Evolutionary conservation across 257 asterid genomes (phyloP).

Genomic region (Gardenia jasminoides): DNA sequence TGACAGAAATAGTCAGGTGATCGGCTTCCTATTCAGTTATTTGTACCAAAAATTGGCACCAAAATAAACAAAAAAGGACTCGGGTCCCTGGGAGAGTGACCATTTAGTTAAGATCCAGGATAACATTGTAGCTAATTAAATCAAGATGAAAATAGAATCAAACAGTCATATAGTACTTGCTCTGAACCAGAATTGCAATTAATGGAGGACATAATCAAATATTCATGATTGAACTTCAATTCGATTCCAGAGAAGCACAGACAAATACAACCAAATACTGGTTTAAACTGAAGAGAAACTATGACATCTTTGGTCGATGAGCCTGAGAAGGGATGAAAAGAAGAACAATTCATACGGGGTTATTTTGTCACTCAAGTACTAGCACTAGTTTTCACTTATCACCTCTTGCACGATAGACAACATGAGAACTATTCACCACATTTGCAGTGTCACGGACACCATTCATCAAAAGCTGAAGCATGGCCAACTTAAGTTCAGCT

Average conservation of each 20-base stretch:
- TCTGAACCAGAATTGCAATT: neutral
- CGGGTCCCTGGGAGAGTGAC: too few species aligned
- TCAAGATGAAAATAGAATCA: too few species aligned
- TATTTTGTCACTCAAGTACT: neutral
- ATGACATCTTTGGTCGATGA: neutral
- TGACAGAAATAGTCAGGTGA: too few species aligned
- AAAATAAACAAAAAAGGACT: too few species aligned
- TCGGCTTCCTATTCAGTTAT: too few species aligned
- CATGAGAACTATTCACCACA: neutral
- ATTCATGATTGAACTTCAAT: neutral
- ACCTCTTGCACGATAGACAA: neutral
- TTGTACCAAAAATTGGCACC: too few species aligned
- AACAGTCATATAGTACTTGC: neutral
- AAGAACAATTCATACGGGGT: neutral
- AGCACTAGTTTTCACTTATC: neutral
- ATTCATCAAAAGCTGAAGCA: conserved; percentile 27
- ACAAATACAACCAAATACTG: neutral
- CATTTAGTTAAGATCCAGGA: too few species aligned
- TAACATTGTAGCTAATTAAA: too few species aligned
- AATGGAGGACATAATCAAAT: neutral
- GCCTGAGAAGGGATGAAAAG: neutral
- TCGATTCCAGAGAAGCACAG: neutral
- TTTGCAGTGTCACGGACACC: conserved; percentile 10
- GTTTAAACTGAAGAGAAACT: neutral
- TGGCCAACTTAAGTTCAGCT: conserved; percentile 28